These are phyloP conservation scores for Tetrapyrgos nigripes DNA, from an alignment of 1,284 basidiomycete genomes.

Conservation along the genomic window DNA sequence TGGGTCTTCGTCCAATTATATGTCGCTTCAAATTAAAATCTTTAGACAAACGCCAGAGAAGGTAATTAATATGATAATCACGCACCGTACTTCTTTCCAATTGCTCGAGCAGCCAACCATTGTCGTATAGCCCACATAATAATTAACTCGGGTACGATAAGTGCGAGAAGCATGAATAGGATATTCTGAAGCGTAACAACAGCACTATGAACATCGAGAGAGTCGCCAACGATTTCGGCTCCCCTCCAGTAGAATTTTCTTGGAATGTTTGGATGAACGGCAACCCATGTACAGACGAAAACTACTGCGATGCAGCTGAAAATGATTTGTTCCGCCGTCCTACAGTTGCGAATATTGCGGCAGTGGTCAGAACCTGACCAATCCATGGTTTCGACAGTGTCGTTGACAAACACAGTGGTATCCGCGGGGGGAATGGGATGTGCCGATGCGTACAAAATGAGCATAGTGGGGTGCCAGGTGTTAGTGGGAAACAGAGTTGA, in stretches of 20 bases:
- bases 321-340: constrained; percentile 25
- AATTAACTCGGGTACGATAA: constrained; percentile 38
- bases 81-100: constrained; percentile 11
- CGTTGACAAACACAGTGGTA: too few species aligned
- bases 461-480: too few species aligned
- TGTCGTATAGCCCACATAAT: constrained; percentile 36
- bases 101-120: constrained; percentile 26
- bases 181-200: constrained; percentile 9
- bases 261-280: constrained; percentile 43
- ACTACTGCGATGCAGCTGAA: constrained; percentile 40
- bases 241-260: constrained; percentile 6
- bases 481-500: too few species aligned
- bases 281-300: constrained; percentile 40
- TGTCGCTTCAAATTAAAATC: not conserved
- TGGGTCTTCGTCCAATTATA: constrained; percentile 17
- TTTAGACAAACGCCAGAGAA: not conserved
- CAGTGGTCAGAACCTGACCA: too few species aligned
- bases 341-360: not conserved
- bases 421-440: too few species aligned
- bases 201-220: not conserved
- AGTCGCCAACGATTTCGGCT: not conserved
- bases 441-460: too few species aligned
- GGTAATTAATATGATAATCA: not conserved
- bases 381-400: too few species aligned
- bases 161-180: constrained; percentile 28